Evolutionary conservation across 139 green algal species (phyloP), one percentile per base, ranked within the genome.

Genomic region (Chlamydomonas incerta): DNA sequence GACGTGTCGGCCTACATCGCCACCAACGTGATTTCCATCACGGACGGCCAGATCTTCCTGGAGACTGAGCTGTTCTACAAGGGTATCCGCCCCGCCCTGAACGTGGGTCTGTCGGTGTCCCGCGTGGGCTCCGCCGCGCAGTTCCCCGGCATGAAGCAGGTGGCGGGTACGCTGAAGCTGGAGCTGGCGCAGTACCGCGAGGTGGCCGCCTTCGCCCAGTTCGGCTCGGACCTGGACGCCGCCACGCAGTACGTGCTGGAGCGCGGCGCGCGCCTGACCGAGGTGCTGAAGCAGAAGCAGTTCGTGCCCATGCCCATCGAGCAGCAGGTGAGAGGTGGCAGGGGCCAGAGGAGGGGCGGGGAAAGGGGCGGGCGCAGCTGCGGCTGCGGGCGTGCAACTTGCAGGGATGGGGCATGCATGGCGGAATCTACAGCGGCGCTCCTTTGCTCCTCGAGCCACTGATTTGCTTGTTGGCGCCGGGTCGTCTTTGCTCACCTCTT

Each of bases 21-120:
- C 80, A 98, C 95, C 80, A 98, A 98, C 88, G 95, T 98, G 65
- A 98, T 98, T 85, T 98, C 95, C 72, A 98, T 98, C 87, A 98
- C 95, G 0, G 95, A 98, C 88, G 94, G 94, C 52, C 95, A 98
- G 91, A 98, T 98, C 72, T 98, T 97, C 92, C 87, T 98, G 74
- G 93, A 97, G 90, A 96, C 95, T 76, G 95, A 97, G 89, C 90
- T 98, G 47, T 98, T 98, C 91, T 97, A 98, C 90, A 95, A 95
- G 87, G 95, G 94, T 91, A 96, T 98, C 86, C 94, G 95, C 84
- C 95, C 96, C 37, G 95, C 95, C 24, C 95, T 98, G 62, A 98
- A 98, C 90, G 96, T 98, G 62, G 95, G 96, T 89, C 88, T 98
- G 57, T 96, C 92, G 60, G 96, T 98, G 79, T 95, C 90, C 21